phyloP scores from a whole-genome alignment of 202 grass and related monocot genomes.

The Schoenoplectus tabernaemontani region DNA sequence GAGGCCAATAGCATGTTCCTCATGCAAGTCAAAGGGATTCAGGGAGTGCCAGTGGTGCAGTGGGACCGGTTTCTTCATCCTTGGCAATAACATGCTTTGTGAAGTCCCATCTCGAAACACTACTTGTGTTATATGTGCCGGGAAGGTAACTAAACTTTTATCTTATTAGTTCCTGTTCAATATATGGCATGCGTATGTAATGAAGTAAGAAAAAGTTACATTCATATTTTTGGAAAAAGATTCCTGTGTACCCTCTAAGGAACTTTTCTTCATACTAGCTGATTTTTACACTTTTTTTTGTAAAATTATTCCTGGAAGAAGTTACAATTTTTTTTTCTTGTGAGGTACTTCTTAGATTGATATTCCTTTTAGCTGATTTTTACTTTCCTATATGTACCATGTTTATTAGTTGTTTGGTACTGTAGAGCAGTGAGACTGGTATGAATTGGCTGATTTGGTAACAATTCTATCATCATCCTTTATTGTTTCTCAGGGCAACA shows the following conservation, averaged over 20 bases:
- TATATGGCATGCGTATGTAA: neutral
- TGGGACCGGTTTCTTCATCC: conserved; percentile 93
- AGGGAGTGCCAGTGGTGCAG: conserved; percentile 87
- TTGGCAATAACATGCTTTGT: conserved; percentile 79
- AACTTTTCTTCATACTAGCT: too few species aligned
- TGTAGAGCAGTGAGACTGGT: neutral
- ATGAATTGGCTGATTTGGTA: neutral
- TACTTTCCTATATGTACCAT: neutral
- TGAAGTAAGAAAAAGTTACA: neutral
- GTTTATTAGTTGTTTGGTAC: neutral
- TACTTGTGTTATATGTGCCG: conserved; percentile 70
- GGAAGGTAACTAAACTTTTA: conserved; percentile 45
- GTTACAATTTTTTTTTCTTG: neutral
- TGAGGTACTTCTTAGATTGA: neutral
- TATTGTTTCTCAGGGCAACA: conserved; percentile 49
- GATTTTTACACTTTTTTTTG: neutral
- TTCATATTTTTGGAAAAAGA: neutral
- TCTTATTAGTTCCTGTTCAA: neutral
- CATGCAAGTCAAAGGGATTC: conserved; percentile 64
- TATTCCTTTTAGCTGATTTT: neutral
- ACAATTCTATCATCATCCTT: neutral
- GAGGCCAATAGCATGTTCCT: conserved; percentile 69
- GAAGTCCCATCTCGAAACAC: conserved; percentile 86
- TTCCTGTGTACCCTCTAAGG: neutral
- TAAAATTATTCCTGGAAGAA: too few species aligned